Evolutionary conservation across 306 rosid species (phyloP), one percentile per base, ranked within the genome.

Genomic region (Prunus dulcis): DNA sequence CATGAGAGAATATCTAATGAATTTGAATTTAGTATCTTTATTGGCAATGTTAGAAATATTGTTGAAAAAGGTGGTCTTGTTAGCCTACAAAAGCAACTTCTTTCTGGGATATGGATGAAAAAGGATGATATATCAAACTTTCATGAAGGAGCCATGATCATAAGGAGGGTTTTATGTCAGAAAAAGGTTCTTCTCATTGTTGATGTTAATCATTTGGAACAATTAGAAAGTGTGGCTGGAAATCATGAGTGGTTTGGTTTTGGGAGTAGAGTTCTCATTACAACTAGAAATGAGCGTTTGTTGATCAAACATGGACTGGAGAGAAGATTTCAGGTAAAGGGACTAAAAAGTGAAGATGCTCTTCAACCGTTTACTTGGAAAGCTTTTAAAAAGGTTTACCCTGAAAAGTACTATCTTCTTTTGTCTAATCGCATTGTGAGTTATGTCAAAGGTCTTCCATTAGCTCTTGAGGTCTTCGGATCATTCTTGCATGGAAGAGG

Each of bases 391-490:
- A 32, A 32, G 38, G 38, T 5, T 32, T 18, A 19, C 22, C 22
- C 19, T 53, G 10, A 4, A 18, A 2, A 5, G 19, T 6, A 53
- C 1, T 53, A 53, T 53, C n/a, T 53, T 18, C 7, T 6, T 53
- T 8, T 53, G 9, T 53, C 20, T 19, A 53, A 19, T 19, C 10
- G 9, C 4, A 14, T 49, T 12, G 15, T 68, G 4, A 25, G 22
- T 1, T 20, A 56, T 47, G 70, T 66, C 12, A 56, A 34, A n/a
- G 79, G 79, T 2, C 83, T 56, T 61, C 83, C 79, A 6, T 64
- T 80, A 55, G 79, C 79, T 27, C 69, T 74, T 3, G 46, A 55
- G 47, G 53, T 68, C 6, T 58, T 74, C 46, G 83, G 79, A 0
- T 65, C 77, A 0, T 41, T 67, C 71, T 68, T 78, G 20, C 8